These are phyloP conservation scores for Metschnikowia koreensis DNA, from an alignment of 805 yeast genomes.

Conservation along the genomic window DNA sequence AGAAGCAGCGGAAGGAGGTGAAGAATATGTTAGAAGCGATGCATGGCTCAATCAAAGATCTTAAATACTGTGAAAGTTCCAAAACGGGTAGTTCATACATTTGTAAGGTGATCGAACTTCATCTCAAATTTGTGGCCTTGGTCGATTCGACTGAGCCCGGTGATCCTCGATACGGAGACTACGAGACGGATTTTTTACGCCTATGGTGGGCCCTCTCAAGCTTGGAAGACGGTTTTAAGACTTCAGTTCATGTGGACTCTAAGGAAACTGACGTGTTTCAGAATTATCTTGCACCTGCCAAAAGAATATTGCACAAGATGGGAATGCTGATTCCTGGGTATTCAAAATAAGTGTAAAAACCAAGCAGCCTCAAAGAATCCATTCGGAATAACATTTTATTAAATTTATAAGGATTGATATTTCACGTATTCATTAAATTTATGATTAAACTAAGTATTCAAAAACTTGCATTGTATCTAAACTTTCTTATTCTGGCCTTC, in stretches of 20 bases:
- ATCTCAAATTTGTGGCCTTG: background rate
- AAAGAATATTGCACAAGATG: background rate
- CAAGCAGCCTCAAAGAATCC: background rate
- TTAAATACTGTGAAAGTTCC: too few species aligned
- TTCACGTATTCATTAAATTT: too few species aligned
- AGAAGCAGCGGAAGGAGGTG: background rate
- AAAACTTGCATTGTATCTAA: background rate
- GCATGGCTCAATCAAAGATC: too few species aligned
- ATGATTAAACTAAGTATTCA: too few species aligned
- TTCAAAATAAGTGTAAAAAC: background rate
- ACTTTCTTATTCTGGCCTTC: too few species aligned
- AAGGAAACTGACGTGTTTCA: background rate
- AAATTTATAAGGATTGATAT: too few species aligned
- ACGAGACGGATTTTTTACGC: background rate
- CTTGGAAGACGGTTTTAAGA: background rate
- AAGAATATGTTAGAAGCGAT: too few species aligned
- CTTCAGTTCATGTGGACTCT: background rate
- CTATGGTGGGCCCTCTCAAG: background rate
- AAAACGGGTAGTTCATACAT: too few species aligned
- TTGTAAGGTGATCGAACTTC: too few species aligned
- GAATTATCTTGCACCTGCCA: background rate
- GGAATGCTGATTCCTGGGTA: background rate
- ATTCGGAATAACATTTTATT: too few species aligned
- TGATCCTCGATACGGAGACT: background rate
- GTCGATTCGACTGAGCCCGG: background rate